These are phyloP conservation scores for Coemansia aciculifera DNA, from an alignment of 192 early-diverging fungal genomes.

Conservation along the genomic window DNA sequence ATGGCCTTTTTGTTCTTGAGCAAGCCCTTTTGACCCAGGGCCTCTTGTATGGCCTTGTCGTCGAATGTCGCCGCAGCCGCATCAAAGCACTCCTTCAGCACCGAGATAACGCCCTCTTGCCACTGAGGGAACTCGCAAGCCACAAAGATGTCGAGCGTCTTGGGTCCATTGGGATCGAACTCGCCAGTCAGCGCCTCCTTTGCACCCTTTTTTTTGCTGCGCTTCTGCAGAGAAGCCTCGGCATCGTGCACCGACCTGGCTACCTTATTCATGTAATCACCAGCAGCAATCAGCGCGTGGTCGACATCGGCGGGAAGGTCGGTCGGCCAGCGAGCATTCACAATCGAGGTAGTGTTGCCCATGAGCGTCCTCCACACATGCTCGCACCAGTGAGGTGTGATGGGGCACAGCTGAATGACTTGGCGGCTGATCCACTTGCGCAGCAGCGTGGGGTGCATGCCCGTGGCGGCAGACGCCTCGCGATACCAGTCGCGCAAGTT, in stretches of 20 bases:
- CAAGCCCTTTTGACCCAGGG: constrained; percentile 68
- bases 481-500: constrained; percentile 87
- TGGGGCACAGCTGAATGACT: constrained; percentile 81
- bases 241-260: constrained; percentile 77
- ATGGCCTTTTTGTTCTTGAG: constrained; percentile 96
- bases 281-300: constrained; percentile 68
- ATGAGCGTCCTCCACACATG: constrained; percentile 82
- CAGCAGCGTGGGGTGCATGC: constrained; percentile 88
- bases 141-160: constrained; percentile 76
- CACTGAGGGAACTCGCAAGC: constrained; percentile 87
- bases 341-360: constrained; percentile 69
- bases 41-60: constrained; percentile 70
- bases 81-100: constrained; percentile 63
- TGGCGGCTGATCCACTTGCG: constrained; percentile 81
- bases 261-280: constrained; percentile 77
- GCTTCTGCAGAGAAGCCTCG: constrained; percentile 59
- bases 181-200: constrained; percentile 56
- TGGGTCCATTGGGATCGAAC: constrained; percentile 63
- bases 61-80: constrained; percentile 61
- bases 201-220: constrained; percentile 78
- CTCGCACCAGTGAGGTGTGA: constrained; percentile 94
- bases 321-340: constrained; percentile 68
- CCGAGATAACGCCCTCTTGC: constrained; percentile 74
- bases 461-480: constrained; percentile 65
- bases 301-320: constrained; percentile 64